Conservation (phyloP, 164 flowering plant genomes). For the Brasenia schreberi region DNA sequence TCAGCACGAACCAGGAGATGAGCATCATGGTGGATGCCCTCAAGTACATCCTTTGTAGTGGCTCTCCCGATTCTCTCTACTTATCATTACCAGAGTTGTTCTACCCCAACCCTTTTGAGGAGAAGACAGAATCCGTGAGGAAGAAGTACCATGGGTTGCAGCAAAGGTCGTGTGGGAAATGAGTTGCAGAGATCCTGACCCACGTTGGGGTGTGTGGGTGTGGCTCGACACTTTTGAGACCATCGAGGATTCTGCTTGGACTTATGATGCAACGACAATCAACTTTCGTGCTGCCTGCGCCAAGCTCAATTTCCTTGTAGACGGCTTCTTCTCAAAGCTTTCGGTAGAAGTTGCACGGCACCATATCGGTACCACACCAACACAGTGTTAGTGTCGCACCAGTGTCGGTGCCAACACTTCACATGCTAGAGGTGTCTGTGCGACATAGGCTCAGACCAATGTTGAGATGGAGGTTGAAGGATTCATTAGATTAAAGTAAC, state of each 20-base stretch:
- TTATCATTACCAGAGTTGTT: too few relatives aligned
- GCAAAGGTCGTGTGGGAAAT: slow-evolving; percentile 7
- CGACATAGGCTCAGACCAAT: too few relatives aligned
- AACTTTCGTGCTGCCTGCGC: slow-evolving; percentile 4
- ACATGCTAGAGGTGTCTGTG: too few relatives aligned
- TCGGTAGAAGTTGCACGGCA: too few relatives aligned
- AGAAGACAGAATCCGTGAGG: not conserved
- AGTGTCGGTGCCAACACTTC: too few relatives aligned
- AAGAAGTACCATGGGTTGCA: slow-evolving; percentile 5
- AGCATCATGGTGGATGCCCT: slow-evolving; percentile 4
- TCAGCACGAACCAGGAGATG: slow-evolving; percentile 1
- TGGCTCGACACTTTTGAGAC: slow-evolving; percentile 7
- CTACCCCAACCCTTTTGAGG: not conserved
- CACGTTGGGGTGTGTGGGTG: slow-evolving; percentile 1
- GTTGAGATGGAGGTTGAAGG: too few relatives aligned
- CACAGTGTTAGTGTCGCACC: too few relatives aligned
- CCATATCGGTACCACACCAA: too few relatives aligned
- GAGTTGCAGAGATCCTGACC: slow-evolving; percentile 7
- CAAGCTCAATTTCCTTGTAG: slow-evolving; percentile 3
- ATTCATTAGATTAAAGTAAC: too few relatives aligned
- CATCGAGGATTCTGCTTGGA: slow-evolving; percentile 1
- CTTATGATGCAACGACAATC: slow-evolving; percentile 3
- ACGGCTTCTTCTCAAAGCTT: too few relatives aligned
- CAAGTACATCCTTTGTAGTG: slow-evolving; percentile 1
- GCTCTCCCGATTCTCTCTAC: not conserved